These are phyloP conservation scores for Metschnikowia picachoensis DNA, from an alignment of 805 yeast species.

Conservation along the genomic window DNA sequence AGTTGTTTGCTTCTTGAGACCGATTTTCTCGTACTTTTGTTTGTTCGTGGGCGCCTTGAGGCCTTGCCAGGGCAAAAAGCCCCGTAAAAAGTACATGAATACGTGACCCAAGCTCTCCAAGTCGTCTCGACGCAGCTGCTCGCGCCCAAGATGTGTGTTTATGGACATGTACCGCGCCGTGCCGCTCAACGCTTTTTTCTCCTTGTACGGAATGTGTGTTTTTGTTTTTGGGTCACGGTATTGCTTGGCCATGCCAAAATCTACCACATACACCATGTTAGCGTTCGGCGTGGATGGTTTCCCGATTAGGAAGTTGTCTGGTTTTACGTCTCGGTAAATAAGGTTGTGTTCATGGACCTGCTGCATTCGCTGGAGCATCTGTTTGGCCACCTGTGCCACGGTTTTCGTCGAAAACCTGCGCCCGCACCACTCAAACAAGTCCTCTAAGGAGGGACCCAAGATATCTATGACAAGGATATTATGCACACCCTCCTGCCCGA, in stretches of 20 bases:
- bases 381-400: constrained; percentile 89
- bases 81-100: constrained; percentile 89
- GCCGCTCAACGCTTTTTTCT: constrained; percentile 91
- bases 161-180: constrained; percentile 99
- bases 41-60: constrained; percentile 96
- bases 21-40: constrained; percentile 95
- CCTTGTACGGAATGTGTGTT: constrained; percentile 94
- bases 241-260: constrained; percentile 98
- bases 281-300: constrained; percentile 81
- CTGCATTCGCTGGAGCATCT: constrained; percentile 87
- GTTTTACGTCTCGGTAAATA: constrained; percentile 95
- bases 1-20: constrained; percentile 91
- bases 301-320: constrained; percentile 94
- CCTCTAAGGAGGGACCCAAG: constrained; percentile 94
- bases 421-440: constrained; percentile 97
- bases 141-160: constrained; percentile 95
- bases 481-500: constrained; percentile 97
- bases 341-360: constrained; percentile 84
- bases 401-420: constrained; percentile 84
- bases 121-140: constrained; percentile 95
- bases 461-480: constrained; percentile 91
- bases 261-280: constrained; percentile 83
- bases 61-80: constrained; percentile 98
- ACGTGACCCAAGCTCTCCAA: constrained; percentile 96
- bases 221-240: constrained; percentile 95